A percentile compares a stretch with the other conserved stretches of the same genome.
phyloP scores from a whole-genome alignment of 139 green algal genomes.

The Spirogloea muscicola region DNA sequence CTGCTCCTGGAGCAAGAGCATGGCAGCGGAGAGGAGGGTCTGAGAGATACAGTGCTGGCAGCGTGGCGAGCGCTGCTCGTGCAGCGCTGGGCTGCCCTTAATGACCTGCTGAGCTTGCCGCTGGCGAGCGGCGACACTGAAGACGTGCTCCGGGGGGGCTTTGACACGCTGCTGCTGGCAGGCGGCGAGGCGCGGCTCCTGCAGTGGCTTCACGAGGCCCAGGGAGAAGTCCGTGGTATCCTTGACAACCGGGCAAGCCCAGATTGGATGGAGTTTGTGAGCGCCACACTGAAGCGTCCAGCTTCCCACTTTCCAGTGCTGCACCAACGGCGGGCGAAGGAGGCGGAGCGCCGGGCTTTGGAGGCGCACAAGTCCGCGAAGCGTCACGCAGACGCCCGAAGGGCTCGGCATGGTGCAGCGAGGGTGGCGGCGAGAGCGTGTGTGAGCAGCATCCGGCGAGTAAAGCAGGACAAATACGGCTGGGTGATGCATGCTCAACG shows the following conservation, averaged over 20 bases:
- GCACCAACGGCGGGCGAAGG: background rate
- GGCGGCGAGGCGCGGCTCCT: constrained; percentile 8
- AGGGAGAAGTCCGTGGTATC: constrained; percentile 13
- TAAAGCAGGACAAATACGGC: constrained; percentile 10
- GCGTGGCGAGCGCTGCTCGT: constrained; percentile 31
- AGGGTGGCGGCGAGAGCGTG: background rate
- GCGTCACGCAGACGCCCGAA: background rate
- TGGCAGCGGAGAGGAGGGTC: no score
- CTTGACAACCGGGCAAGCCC: constrained; percentile 10
- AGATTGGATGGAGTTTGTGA: constrained; percentile 22
- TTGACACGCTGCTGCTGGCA: constrained; percentile 27
- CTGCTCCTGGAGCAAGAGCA: no score
- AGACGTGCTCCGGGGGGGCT: constrained; percentile 33
- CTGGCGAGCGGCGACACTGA: constrained; percentile 1
- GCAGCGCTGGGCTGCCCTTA: background rate
- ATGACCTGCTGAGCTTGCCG: constrained; percentile 18
- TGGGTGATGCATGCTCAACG: constrained; percentile 21
- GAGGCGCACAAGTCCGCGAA: background rate
- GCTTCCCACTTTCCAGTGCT: no score
- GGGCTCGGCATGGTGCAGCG: background rate
- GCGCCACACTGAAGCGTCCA: no score
- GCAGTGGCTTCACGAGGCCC: constrained; percentile 21
- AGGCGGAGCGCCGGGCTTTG: background rate
- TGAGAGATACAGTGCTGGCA: background rate
- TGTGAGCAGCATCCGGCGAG: background rate